These are phyloP conservation scores for Teratosphaeria epicoccoides DNA, from an alignment of 2,329 filamentous ascomycete genomes.

Conservation along the genomic window DNA sequence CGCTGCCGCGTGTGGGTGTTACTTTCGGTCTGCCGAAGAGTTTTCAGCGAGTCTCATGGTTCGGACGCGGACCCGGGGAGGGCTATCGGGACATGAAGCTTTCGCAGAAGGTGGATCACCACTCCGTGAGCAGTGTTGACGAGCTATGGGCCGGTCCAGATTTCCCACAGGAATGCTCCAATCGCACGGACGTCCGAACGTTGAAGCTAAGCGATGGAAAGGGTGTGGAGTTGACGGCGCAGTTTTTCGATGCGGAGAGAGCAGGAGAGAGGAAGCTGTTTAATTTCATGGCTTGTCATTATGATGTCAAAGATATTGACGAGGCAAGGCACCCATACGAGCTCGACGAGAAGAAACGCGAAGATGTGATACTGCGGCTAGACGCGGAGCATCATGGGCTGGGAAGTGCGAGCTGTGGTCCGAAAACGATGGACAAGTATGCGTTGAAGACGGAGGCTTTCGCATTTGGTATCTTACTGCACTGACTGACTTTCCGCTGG, in stretches of 20 bases:
- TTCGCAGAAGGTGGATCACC: constrained; percentile 41
- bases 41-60: constrained; percentile 46
- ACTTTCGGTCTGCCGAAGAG: constrained; percentile 41
- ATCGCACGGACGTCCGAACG: constrained; percentile 51
- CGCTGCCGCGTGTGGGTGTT: constrained; percentile 53
- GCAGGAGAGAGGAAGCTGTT: constrained; percentile 12
- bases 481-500: background rate
- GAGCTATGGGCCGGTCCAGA: constrained; percentile 51
- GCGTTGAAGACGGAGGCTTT: constrained; percentile 28
- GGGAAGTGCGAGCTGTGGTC: constrained; percentile 53
- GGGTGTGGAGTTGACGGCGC: constrained; percentile 12
- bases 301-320: constrained; percentile 44
- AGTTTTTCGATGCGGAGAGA: constrained; percentile 19
- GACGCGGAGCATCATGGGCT: constrained; percentile 54
- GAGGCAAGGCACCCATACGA: constrained; percentile 55
- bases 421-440: constrained; percentile 36
- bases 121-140: constrained; percentile 27
- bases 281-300: constrained; percentile 47
- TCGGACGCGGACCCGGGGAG: constrained; percentile 54
- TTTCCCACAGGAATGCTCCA: constrained; percentile 58
- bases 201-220: constrained; percentile 27
- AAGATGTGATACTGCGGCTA: constrained; percentile 47
- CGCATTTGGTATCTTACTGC: constrained; percentile 20
- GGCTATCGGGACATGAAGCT: constrained; percentile 56
- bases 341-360: constrained; percentile 42